phyloP scores from a whole-genome alignment of 805 yeast genomes.

The Pichia thaimueangensis region DNA sequence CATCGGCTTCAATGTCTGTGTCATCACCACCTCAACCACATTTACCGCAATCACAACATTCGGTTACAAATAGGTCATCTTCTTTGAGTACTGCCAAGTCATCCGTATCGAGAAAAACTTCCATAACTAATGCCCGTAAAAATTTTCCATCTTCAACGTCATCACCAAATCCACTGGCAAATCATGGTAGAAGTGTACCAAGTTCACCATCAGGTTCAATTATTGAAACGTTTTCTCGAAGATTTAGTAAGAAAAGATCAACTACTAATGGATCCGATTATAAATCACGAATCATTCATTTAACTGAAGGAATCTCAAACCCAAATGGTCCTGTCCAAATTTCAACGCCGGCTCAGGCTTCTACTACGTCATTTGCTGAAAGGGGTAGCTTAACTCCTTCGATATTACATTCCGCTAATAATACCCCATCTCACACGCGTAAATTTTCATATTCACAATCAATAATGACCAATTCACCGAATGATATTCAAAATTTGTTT shows the following conservation, averaged over 20 bases:
- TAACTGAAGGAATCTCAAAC: slow-evolving; percentile 20
- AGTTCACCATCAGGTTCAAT: slow-evolving; percentile 25
- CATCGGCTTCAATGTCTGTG: no score
- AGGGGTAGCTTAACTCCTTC: neutral
- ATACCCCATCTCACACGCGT: neutral
- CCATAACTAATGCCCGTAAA: neutral
- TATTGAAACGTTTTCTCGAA: slow-evolving; percentile 25
- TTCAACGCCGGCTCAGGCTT: slow-evolving; percentile 14
- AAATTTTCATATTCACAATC: neutral
- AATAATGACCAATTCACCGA: neutral
- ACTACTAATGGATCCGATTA: slow-evolving; percentile 2
- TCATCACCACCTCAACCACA: no score
- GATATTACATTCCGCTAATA: no score
- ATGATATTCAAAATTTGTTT: neutral
- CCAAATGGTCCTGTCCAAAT: slow-evolving; percentile 18
- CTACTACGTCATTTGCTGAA: neutral
- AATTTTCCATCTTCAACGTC: slow-evolving; percentile 3
- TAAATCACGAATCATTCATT: slow-evolving; percentile 21
- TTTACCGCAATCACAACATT: no score
- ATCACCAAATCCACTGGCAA: neutral
- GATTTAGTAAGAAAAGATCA: slow-evolving; percentile 18
- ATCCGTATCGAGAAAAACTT: neutral
- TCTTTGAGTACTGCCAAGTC: neutral
- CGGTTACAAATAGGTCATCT: no score
- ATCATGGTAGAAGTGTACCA: slow-evolving; percentile 7